Evolutionary conservation across 2,329 filamentous ascomycete species (phyloP).

Genomic region (Xylariaceae sp.): DNA sequence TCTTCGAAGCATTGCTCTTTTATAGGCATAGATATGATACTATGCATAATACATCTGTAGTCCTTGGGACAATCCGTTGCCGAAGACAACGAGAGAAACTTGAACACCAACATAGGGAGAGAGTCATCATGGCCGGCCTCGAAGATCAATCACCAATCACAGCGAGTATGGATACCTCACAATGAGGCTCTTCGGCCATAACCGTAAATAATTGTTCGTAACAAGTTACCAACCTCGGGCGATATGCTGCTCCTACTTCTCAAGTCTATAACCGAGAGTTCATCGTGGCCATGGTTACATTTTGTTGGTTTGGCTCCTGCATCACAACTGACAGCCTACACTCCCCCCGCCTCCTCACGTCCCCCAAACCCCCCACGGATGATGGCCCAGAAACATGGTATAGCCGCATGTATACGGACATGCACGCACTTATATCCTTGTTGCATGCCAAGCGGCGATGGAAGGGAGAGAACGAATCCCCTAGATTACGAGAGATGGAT

Average conservation of each 20-base stretch:
- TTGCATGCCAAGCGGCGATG: constrained; percentile 3
- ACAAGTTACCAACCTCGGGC: too few relatives aligned
- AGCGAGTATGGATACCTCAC: too few relatives aligned
- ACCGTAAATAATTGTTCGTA: too few relatives aligned
- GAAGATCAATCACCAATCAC: too few relatives aligned
- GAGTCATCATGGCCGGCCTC: too few relatives aligned
- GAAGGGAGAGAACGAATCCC: too few relatives aligned
- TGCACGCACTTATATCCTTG: neutral
- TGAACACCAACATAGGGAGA: too few relatives aligned
- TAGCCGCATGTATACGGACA: neutral
- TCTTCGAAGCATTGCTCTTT: neutral
- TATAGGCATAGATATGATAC: constrained; percentile 9
- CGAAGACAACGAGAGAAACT: too few relatives aligned
- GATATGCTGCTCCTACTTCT: neutral
- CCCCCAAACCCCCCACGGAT: neutral
- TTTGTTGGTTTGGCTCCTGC: neutral
- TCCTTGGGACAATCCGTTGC: neutral
- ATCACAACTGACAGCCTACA: neutral
- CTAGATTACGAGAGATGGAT: neutral
- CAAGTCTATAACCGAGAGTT: too few relatives aligned
- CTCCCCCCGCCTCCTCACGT: neutral
- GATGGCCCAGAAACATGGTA: neutral
- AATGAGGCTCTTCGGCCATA: too few relatives aligned
- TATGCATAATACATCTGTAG: too few relatives aligned
- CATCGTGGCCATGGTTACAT: neutral